Conservation (phyloP, 2,329 filamentous ascomycete species). For the Clarireedia homoeocarpa region DNA sequence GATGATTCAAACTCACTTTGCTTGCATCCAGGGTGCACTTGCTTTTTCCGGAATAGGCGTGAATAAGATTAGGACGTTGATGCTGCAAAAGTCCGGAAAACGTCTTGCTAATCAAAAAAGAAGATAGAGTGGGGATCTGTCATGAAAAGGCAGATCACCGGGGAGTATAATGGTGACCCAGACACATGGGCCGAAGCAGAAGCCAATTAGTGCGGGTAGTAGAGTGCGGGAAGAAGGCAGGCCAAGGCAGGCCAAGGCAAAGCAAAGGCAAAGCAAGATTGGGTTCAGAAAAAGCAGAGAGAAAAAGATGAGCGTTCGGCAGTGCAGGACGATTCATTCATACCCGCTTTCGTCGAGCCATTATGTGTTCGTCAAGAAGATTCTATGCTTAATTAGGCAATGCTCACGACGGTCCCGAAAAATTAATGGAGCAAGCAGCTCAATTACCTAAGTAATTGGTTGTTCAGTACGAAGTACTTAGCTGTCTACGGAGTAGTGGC, state of each 20-base stretch:
- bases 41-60: background rate
- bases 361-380: background rate
- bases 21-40: background rate
- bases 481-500: background rate
- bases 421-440: background rate
- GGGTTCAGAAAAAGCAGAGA: background rate
- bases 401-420: background rate
- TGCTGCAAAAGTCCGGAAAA: background rate
- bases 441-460: background rate
- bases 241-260: too few species aligned
- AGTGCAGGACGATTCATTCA: background rate
- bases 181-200: slow-evolving; percentile 8
- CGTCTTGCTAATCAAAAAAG: background rate
- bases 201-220: slow-evolving; percentile 1
- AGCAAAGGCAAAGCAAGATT: too few species aligned
- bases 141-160: background rate
- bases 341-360: background rate
- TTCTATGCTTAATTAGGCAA: background rate
- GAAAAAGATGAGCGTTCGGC: background rate
- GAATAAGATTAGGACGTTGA: background rate
- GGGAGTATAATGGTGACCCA: background rate
- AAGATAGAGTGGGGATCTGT: background rate
- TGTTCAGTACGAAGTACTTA: background rate
- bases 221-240: background rate
- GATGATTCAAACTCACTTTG: background rate